Conservation (phyloP, 73 alveolate species). For the Strombidium stylifer region DNA sequence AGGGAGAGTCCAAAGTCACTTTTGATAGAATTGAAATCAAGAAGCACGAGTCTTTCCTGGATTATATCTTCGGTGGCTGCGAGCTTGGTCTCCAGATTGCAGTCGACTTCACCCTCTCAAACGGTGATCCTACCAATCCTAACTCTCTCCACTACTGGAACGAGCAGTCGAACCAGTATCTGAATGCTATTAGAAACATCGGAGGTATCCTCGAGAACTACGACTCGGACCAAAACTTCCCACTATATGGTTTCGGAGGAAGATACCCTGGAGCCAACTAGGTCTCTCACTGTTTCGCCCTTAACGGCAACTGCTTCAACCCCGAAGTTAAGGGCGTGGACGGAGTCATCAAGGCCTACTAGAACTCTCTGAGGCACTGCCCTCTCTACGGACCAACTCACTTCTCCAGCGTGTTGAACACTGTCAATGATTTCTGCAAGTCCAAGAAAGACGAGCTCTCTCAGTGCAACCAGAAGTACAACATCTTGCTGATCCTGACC, state of each 20-base stretch:
- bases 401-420: slow-evolving; percentile 69
- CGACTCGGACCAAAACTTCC: slow-evolving; percentile 58
- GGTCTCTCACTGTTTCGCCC: slow-evolving; percentile 89
- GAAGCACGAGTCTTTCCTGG: slow-evolving; percentile 72
- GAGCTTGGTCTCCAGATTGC: slow-evolving; percentile 81
- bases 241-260: slow-evolving; percentile 82
- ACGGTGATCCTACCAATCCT: slow-evolving; percentile 67
- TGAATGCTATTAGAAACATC: slow-evolving; percentile 58
- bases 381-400: slow-evolving; percentile 84
- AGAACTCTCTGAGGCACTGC: slow-evolving; percentile 46
- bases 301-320: slow-evolving; percentile 71
- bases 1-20: no score
- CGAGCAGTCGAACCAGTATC: slow-evolving; percentile 65
- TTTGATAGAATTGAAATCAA: slow-evolving; percentile 15
- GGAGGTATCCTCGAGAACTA: slow-evolving; percentile 54
- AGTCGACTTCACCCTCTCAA: slow-evolving; percentile 92
- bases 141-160: slow-evolving; percentile 65
- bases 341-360: slow-evolving; percentile 72
- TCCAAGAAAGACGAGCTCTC: no score
- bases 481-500: slow-evolving; percentile 69
- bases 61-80: slow-evolving; percentile 87
- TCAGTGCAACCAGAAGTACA: no score
- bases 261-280: slow-evolving; percentile 44
- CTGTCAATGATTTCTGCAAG: no score
- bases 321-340: slow-evolving; percentile 76